Evolutionary conservation across 169 alveolate genomes (phyloP).

Genomic region (Babesia ovata): DNA sequence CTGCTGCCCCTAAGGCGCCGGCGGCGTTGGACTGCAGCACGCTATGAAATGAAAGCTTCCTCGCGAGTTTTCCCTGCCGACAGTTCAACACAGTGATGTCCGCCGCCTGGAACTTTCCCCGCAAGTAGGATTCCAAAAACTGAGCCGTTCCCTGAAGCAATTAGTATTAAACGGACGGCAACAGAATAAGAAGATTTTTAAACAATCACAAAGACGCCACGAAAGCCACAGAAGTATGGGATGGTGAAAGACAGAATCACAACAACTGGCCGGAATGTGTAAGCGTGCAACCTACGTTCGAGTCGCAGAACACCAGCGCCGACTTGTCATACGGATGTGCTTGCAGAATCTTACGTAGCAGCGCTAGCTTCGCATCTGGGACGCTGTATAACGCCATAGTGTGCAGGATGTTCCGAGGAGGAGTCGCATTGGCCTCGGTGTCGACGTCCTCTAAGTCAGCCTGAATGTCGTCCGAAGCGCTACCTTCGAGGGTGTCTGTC

Average conservation of each 20-base stretch:
- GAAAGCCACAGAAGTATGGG: not conserved
- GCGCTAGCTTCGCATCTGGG: conserved; percentile 48
- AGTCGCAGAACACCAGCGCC: conserved; percentile 55
- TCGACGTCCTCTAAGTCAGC: not conserved
- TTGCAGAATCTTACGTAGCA: conserved; percentile 35
- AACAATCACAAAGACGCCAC: not conserved
- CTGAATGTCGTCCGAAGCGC: not conserved
- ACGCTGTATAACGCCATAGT: conserved; percentile 49
- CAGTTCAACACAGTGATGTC: conserved; percentile 46
- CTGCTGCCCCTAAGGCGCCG: conserved; percentile 3
- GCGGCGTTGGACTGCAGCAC: conserved; percentile 41
- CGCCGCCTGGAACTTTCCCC: conserved; percentile 22
- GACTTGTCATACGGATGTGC: conserved; percentile 59
- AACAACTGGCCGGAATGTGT: conserved; percentile 3
- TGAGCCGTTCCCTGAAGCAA: conserved; percentile 50
- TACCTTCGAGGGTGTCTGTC: not conserved
- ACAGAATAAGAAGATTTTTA: not conserved
- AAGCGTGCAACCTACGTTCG: conserved; percentile 45
- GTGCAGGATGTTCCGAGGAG: conserved; percentile 53
- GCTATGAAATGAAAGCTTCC: conserved; percentile 36
- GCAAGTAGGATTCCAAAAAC: conserved; percentile 33
- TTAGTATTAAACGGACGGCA: not conserved
- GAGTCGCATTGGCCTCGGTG: not conserved
- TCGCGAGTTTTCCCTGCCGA: conserved; percentile 40
- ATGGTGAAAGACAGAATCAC: not conserved